These are phyloP conservation scores for Peltaster fructicola DNA, from an alignment of 2,329 filamentous ascomycete species.

Conservation along the genomic window DNA sequence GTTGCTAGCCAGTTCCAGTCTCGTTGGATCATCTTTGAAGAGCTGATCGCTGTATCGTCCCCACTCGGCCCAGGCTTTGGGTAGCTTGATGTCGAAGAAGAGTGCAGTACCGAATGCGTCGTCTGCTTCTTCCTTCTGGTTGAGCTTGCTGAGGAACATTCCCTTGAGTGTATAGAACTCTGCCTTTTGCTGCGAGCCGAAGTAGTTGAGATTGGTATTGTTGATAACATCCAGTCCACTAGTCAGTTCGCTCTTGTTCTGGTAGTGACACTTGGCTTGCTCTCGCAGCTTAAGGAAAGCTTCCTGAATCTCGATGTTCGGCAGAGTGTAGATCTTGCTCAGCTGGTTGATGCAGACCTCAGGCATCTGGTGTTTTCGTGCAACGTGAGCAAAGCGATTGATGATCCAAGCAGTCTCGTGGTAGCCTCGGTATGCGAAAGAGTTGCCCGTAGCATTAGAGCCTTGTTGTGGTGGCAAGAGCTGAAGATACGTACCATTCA, in stretches of 20 bases:
- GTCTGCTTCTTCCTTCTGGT: constrained; percentile 78
- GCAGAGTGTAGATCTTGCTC: constrained; percentile 92
- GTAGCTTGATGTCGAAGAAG: constrained; percentile 86
- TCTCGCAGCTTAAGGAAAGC: constrained; percentile 97
- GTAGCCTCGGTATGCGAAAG: constrained; percentile 90
- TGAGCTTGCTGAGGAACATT: constrained; percentile 94
- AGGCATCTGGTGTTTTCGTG: constrained; percentile 86
- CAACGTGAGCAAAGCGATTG: constrained; percentile 94
- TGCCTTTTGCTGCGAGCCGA: constrained; percentile 86
- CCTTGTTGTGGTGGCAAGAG: constrained; percentile 65
- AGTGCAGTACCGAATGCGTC: constrained; percentile 86
- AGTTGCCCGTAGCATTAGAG: constrained; percentile 64
- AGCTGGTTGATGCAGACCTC: constrained; percentile 96
- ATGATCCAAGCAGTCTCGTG: constrained; percentile 99
- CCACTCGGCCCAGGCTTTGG: constrained; percentile 99
- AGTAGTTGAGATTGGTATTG: constrained; percentile 98
- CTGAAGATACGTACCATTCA: constrained; percentile 82
- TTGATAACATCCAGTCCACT: constrained; percentile 96
- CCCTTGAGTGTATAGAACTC: constrained; percentile 99
- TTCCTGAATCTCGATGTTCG: constrained; percentile 98
- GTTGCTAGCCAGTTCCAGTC: constrained; percentile 71
- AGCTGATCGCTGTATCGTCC: constrained; percentile 93
- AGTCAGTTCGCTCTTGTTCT: constrained; percentile 80
- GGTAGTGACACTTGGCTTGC: constrained; percentile 96
- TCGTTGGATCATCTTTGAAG: constrained; percentile 76